phyloP scores from a whole-genome alignment of 805 yeast genomes.

The Saturnispora besseyi region DNA sequence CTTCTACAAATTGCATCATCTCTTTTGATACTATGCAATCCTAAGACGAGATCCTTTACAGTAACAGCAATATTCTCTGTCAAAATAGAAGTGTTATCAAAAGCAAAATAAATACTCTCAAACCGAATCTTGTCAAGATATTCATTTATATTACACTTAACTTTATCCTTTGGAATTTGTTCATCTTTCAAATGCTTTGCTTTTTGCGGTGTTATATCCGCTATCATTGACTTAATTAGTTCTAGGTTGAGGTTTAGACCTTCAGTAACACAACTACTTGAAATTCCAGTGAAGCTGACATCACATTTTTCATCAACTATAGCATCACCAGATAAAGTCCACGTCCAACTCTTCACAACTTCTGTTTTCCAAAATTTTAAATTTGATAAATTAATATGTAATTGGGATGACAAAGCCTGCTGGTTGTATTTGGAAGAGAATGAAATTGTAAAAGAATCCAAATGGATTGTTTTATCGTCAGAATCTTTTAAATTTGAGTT shows the following conservation, averaged over 20 bases:
- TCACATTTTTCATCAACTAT: not conserved
- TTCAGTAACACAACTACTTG: constrained; percentile 7
- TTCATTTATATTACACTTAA: not conserved
- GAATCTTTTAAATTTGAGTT: not conserved
- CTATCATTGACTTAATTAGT: not conserved
- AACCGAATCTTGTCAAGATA: constrained; percentile 5
- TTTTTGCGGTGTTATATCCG: not conserved
- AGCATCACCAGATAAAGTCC: constrained; percentile 9
- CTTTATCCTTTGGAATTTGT: not conserved
- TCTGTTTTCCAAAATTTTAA: not conserved
- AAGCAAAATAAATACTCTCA: constrained; percentile 11
- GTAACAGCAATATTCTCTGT: not conserved
- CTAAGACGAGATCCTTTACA: constrained; percentile 11
- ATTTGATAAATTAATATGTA: constrained; percentile 11
- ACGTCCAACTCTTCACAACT: constrained; percentile 7
- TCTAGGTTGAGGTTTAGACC: constrained; percentile 4
- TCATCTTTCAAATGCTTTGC: not conserved
- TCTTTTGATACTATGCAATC: constrained; percentile 7
- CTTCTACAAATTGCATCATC: constrained; percentile 5
- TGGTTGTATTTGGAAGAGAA: not conserved
- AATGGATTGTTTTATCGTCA: not conserved
- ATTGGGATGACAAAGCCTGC: not conserved
- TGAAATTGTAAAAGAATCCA: constrained; percentile 13
- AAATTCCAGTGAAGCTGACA: constrained; percentile 2
- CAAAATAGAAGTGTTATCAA: constrained; percentile 8